Base-by-base conservation (phyloP, 495 filamentous ascomycete species). In the Penicillium paxilli region DNA sequence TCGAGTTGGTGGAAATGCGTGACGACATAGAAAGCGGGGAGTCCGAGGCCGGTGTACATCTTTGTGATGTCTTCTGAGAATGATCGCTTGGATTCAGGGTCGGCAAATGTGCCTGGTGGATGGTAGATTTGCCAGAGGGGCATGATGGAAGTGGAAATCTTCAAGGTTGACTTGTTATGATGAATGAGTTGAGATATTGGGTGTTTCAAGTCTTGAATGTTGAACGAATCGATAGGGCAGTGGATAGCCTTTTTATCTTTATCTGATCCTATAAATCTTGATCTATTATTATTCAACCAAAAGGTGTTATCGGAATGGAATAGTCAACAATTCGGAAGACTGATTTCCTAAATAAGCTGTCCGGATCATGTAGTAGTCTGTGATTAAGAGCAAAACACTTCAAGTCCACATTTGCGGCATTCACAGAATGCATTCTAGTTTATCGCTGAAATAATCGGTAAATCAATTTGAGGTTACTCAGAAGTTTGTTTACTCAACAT, bases 91-190 rank as follows among this genome's bases (percentile, higher is more conserved):
- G 52, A 40, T 0, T 47, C 47, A 1, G 32, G 1, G 20, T 62
- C 52, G 8, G 41, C 32, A 49, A 61, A 61, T 25, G 54, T 60
- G 28, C 49, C 51, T 7, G 41, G 14, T 2, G 56, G 61, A 37
- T 64, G 63, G 47, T 63, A 63, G 33, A 69, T 69, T 42, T 63
- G 63, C 66, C 64, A 69, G 44, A 65, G 61, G n/a, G 66, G 64
- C 64, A 67, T 69, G 14, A 1, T 38, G 35, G 9, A n/a, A 6
- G 7, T 10, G n/a, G n/a, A n/a, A n/a, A n/a, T n/a, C n/a, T n/a
- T n/a, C n/a, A n/a, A n/a, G n/a, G n/a, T n/a, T n/a, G n/a, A n/a
- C n/a, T n/a, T n/a, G n/a, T n/a, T n/a, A n/a, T n/a, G n/a, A n/a
- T n/a, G n/a, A n/a, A n/a, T n/a, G n/a, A n/a, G n/a, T n/a, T n/a